Conservation (phyloP, 441 rosid genomes). For the Eutrema salsugineum region DNA sequence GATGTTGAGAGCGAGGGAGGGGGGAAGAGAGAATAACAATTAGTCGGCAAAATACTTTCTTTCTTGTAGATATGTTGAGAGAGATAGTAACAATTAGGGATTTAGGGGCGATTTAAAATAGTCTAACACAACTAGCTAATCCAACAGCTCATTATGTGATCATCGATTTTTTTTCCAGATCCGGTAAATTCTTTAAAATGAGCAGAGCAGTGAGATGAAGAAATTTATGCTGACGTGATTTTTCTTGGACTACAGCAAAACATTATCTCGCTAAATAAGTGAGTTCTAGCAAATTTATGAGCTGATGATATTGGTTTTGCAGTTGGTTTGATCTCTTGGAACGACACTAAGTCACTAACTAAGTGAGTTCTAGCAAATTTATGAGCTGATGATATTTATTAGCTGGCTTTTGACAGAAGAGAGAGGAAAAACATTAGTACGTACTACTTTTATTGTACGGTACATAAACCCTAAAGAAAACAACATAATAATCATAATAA, state of each 20-base stretch:
- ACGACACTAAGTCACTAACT: background rate
- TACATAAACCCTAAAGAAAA: slow-evolving; percentile 18
- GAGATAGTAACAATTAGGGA: too few relatives aligned
- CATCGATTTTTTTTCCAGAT: background rate
- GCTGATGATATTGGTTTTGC: background rate
- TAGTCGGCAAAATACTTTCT: too few relatives aligned
- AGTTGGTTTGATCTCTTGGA: background rate
- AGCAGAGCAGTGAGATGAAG: background rate
- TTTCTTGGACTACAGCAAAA: background rate
- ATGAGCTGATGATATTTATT: background rate
- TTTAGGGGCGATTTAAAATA: too few relatives aligned
- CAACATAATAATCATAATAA: background rate
- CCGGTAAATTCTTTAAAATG: background rate
- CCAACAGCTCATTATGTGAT: background rate
- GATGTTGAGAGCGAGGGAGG: too few relatives aligned
- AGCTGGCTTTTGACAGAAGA: background rate
- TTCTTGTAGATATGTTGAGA: too few relatives aligned
- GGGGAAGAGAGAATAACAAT: too few relatives aligned
- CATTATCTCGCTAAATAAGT: background rate
- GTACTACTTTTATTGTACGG: slow-evolving; percentile 19
- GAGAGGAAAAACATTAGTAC: background rate
- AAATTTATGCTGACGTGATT: background rate
- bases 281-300: background rate
- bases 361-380: background rate
- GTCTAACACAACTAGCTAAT: background rate